These are phyloP conservation scores for Microdochium paspali DNA, from an alignment of 2,329 filamentous ascomycete genomes.

Conservation along the genomic window DNA sequence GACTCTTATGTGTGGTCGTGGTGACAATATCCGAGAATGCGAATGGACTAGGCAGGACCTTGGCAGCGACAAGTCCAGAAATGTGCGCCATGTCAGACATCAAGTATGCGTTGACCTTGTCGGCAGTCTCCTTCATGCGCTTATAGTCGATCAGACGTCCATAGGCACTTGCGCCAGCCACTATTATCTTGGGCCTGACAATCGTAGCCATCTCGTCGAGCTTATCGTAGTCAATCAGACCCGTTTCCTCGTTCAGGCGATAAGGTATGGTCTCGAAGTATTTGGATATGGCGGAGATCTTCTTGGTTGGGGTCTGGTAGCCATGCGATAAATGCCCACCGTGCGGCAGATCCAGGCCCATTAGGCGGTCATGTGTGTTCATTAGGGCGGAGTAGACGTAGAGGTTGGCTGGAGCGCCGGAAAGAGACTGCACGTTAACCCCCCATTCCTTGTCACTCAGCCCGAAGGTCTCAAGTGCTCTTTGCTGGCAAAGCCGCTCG, in stretches of 20 bases:
- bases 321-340: constrained; percentile 94
- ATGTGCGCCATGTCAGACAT: constrained; percentile 97
- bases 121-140: constrained; percentile 80
- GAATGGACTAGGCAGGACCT: constrained; percentile 86
- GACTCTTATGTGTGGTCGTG: constrained; percentile 95
- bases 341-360: constrained; percentile 94
- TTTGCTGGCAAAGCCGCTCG: constrained; percentile 80
- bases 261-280: constrained; percentile 99
- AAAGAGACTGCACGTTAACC: constrained; percentile 88
- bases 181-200: constrained; percentile 91
- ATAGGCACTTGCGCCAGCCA: constrained; percentile 92
- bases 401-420: constrained; percentile 64
- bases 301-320: constrained; percentile 88
- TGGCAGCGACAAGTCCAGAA: constrained; percentile 85
- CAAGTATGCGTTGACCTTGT: constrained; percentile 87
- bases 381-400: constrained; percentile 95
- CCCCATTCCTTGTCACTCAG: constrained; percentile 84
- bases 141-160: constrained; percentile 93
- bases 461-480: constrained; percentile 80
- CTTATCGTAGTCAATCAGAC: constrained; percentile 89
- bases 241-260: constrained; percentile 80
- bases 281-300: constrained; percentile 97
- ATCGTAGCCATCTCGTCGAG: constrained; percentile 79
- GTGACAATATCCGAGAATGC: constrained; percentile 88
- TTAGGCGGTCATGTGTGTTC: constrained; percentile 86